phyloP scores from a whole-genome alignment of 2,329 filamentous ascomycete genomes.

The Metarhizium anisopliae region DNA sequence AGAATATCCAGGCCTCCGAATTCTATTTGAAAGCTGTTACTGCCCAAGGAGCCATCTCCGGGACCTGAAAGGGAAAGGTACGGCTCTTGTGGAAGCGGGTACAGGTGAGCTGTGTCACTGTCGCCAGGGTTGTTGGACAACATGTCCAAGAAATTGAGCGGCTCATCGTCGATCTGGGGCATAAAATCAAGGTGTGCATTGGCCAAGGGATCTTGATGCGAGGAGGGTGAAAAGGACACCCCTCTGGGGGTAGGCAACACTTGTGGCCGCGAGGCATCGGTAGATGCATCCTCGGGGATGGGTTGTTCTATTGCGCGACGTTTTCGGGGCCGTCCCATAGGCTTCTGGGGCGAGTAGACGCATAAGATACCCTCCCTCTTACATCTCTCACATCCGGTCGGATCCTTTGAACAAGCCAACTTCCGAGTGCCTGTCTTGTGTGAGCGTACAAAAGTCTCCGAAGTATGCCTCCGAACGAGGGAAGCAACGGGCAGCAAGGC shows the following conservation, averaged over 20 bases:
- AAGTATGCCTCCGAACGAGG: conserved; percentile 4
- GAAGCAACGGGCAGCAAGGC: background rate
- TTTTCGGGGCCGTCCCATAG: conserved; percentile 57
- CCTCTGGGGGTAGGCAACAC: background rate
- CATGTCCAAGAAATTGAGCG: conserved; percentile 28
- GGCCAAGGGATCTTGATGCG: background rate
- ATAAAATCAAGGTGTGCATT: conserved; percentile 27
- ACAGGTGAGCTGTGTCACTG: conserved; percentile 9
- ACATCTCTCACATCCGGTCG: conserved; percentile 50
- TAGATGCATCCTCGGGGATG: background rate
- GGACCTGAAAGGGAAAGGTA: conserved; percentile 10
- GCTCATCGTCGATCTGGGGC: conserved; percentile 15
- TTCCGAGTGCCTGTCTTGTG: conserved; percentile 46
- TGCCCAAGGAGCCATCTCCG: conserved; percentile 3
- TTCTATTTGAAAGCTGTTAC: conserved; percentile 7
- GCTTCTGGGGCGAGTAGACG: conserved; percentile 56
- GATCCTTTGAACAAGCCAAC: conserved; percentile 55
- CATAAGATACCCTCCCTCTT: conserved; percentile 46
- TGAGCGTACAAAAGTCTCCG: conserved; percentile 19
- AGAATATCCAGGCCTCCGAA: conserved; percentile 20
- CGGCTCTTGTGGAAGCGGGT: background rate
- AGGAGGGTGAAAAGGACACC: background rate
- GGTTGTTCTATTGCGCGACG: conserved; percentile 29
- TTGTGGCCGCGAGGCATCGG: background rate
- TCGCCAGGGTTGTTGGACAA: conserved; percentile 18